Conservation (phyloP, 306 rosid genomes). For the Quercus robur region DNA sequence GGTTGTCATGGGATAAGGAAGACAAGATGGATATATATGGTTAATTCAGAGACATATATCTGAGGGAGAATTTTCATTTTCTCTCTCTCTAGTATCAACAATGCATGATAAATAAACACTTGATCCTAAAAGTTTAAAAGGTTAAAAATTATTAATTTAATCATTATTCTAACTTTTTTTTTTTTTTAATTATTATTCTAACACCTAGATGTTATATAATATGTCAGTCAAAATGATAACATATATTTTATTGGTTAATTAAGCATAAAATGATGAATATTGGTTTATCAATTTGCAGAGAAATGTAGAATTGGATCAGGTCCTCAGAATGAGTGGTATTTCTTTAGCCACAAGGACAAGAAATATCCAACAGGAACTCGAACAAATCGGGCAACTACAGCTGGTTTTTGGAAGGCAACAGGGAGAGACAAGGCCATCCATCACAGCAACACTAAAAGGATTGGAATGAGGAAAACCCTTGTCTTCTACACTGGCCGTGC, state of each 20-base stretch:
- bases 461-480: slow-evolving; percentile 97
- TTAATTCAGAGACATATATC: too few species aligned
- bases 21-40: too few species aligned
- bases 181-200: too few species aligned
- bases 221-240: too few species aligned
- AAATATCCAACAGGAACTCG: slow-evolving; percentile 96
- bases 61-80: too few species aligned
- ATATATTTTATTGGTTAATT: too few species aligned
- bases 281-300: slow-evolving; percentile 37
- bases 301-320: slow-evolving; percentile 93
- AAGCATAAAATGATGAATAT: not conserved
- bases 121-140: too few species aligned
- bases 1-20: not conserved
- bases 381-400: slow-evolving; percentile 88
- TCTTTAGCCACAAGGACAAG: slow-evolving; percentile 98
- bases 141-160: too few species aligned
- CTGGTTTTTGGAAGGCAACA: slow-evolving; percentile 98
- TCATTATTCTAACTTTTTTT: too few species aligned
- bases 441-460: slow-evolving; percentile 60
- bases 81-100: too few species aligned
- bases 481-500: slow-evolving; percentile 99
- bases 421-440: slow-evolving; percentile 96
- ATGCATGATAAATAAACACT: too few species aligned
- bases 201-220: too few species aligned
- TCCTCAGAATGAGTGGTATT: slow-evolving; percentile 95